phyloP scores from a whole-genome alignment of 495 filamentous ascomycete species.

The Hyphodiscus hymeniophilus region DNA sequence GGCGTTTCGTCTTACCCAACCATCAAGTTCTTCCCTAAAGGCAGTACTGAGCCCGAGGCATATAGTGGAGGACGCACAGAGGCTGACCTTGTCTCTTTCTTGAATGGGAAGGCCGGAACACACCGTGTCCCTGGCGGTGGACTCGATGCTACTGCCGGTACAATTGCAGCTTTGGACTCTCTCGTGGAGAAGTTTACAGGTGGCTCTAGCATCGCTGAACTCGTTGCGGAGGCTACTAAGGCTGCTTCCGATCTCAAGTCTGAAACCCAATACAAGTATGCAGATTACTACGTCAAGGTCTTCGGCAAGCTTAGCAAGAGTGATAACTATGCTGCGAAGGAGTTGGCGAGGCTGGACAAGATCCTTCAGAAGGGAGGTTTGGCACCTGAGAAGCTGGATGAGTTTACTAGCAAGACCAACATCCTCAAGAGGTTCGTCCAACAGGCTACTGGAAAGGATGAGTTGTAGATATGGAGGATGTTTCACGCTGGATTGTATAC shows the following conservation, averaged over 20 bases:
- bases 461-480: slow-evolving; percentile 11
- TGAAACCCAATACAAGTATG: slow-evolving; percentile 55
- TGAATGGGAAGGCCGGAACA: slow-evolving; percentile 86
- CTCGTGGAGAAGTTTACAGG: slow-evolving; percentile 60
- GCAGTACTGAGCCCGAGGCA: slow-evolving; percentile 59
- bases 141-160: slow-evolving; percentile 73
- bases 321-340: slow-evolving; percentile 74
- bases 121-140: slow-evolving; percentile 77
- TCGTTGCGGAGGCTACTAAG: slow-evolving; percentile 60
- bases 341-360: slow-evolving; percentile 69
- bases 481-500: too few relatives aligned
- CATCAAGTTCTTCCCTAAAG: slow-evolving; percentile 95
- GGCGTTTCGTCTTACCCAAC: slow-evolving; percentile 85
- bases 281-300: slow-evolving; percentile 90
- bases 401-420: slow-evolving; percentile 79
- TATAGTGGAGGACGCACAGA: slow-evolving; percentile 78
- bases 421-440: slow-evolving; percentile 71
- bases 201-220: slow-evolving; percentile 48
- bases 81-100: slow-evolving; percentile 65
- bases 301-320: slow-evolving; percentile 74
- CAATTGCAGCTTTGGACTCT: slow-evolving; percentile 65
- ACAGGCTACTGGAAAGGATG: slow-evolving; percentile 16
- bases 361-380: slow-evolving; percentile 80
- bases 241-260: slow-evolving; percentile 58
- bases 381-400: slow-evolving; percentile 80